Conservation (phyloP, 1,139 yeast genomes). For the Groenewaldozyma sp. region DNA sequence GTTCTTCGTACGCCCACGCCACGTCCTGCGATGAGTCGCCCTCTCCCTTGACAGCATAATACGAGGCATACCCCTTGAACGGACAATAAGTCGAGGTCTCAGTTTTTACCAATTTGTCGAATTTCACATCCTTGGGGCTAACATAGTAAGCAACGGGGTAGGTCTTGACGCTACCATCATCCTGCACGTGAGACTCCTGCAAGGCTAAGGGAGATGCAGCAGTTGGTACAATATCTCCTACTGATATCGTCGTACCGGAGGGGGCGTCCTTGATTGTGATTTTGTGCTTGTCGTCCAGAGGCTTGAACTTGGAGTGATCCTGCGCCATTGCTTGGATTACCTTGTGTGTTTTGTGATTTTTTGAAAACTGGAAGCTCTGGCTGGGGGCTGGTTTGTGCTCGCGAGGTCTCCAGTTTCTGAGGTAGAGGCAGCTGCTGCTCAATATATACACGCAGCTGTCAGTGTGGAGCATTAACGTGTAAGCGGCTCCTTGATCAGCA, state of each 20-base stretch:
- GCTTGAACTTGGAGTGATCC: constrained; percentile 4
- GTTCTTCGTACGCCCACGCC: constrained; percentile 13
- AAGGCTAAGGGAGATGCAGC: constrained; percentile 4
- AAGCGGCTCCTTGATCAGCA: too few species aligned
- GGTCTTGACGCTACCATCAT: constrained; percentile 4
- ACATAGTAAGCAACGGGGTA: constrained; percentile 10
- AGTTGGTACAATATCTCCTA: constrained; percentile 1
- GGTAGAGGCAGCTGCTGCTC: too few species aligned
- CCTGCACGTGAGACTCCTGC: constrained; percentile 5
- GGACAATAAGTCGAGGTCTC: constrained; percentile 12
- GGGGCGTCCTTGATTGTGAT: constrained; percentile 1
- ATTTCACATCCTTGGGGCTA: constrained; percentile 9
- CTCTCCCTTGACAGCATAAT: constrained; percentile 9
- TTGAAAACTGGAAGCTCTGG: neutral
- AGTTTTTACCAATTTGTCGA: constrained; percentile 8
- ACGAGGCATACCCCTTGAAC: constrained; percentile 12
- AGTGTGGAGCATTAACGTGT: too few species aligned
- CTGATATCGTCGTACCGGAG: neutral
- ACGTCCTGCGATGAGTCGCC: too few species aligned
- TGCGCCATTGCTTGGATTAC: neutral
- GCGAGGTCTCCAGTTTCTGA: too few species aligned
- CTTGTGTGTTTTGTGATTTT: neutral
- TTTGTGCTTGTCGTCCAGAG: constrained; percentile 2
- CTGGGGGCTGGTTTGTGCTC: too few species aligned
- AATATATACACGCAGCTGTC: too few species aligned